Base-by-base conservation (phyloP, 768 basidiomycete genomes). In the Hygrocybe punicea region DNA sequence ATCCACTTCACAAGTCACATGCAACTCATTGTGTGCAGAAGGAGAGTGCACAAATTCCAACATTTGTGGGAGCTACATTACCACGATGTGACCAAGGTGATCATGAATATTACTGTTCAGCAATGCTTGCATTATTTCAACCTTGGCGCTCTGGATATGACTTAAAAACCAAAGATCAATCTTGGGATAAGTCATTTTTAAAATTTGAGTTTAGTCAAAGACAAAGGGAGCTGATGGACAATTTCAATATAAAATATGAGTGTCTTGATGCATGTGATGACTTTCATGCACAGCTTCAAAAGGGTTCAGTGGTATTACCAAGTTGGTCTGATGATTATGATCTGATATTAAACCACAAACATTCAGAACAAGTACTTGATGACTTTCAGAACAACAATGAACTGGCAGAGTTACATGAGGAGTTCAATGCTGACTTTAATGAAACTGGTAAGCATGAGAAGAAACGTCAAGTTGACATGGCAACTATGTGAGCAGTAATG, bases 231-330 rank as follows among this genome's bases (percentile, higher is more conserved):
- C 37, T 70, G 6, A 71, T 73, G 60, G 57, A 62, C 2, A 67
- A 69, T 51, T 68, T 72, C 56, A 66, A 76, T 50, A 33, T 75
- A 1, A 44, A 57, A 19, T 71, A 74, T 65, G 72, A 76, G 59
- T 76, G 74, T 55, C 39, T 67, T 17, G 73, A 75, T 67, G 68
- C 68, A 9, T 23, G 24, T 33, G 47, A 44, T 47, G n/a, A 53
- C 36, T 21, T 44, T 25, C 24, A 24, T 54, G n/a, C 17, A 16
- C 17, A 58, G 37, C 29, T 29, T 29, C 8, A 8, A 29, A 29
- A 29, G 29, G 29, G 29, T 29, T 29, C 29, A 29, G 29, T 29
- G 8, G 29, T 29, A 29, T 29, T 29, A 29, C 29, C 29, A 29
- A 29, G 29, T 29, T 29, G 29, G 29, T 29, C 29, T 29, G 29